Evolutionary conservation across 2,329 filamentous ascomycete genomes (phyloP).

Genomic region (Trichophyton equinum): DNA sequence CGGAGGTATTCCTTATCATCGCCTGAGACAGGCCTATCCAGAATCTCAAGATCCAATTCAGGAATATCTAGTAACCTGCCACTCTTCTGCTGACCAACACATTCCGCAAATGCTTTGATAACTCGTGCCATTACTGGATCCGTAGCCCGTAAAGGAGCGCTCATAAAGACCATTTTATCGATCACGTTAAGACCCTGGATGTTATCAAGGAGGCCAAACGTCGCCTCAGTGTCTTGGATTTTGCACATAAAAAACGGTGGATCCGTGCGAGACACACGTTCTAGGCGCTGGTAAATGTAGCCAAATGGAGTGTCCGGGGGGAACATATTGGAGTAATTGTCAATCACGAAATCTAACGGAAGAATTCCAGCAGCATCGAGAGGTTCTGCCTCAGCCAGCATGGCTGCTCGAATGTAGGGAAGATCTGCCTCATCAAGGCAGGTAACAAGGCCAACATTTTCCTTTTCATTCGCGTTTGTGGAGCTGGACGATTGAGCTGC

Average conservation of each 20-base stretch:
- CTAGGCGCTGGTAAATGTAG: constrained; percentile 65
- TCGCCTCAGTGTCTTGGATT: constrained; percentile 48
- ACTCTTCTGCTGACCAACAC: constrained; percentile 53
- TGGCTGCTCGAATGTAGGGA: constrained; percentile 46
- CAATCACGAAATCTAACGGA: constrained; percentile 57
- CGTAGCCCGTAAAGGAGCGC: constrained; percentile 52
- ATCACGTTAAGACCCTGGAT: constrained; percentile 53
- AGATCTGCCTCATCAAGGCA: constrained; percentile 63
- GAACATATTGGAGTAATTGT: constrained; percentile 70
- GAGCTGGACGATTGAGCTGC: constrained; percentile 40
- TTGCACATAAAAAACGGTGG: constrained; percentile 58
- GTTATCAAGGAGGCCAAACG: constrained; percentile 64
- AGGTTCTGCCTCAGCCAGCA: constrained; percentile 51
- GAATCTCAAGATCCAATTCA: constrained; percentile 56
- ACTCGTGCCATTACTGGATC: constrained; percentile 34
- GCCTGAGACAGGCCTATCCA: constrained; percentile 45
- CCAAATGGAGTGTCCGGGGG: constrained; percentile 68
- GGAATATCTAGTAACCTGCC: constrained; percentile 61
- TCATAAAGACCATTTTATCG: constrained; percentile 65
- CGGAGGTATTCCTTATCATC: constrained; percentile 46
- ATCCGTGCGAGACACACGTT: constrained; percentile 54
- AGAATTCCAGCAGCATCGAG: constrained; percentile 60
- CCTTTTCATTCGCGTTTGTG: constrained; percentile 22
- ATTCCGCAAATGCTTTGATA: constrained; percentile 52
- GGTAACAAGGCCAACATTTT: constrained; percentile 60